phyloP scores from a whole-genome alignment of 2,329 filamentous ascomycete species.

The Arachnomyces sp. region DNA sequence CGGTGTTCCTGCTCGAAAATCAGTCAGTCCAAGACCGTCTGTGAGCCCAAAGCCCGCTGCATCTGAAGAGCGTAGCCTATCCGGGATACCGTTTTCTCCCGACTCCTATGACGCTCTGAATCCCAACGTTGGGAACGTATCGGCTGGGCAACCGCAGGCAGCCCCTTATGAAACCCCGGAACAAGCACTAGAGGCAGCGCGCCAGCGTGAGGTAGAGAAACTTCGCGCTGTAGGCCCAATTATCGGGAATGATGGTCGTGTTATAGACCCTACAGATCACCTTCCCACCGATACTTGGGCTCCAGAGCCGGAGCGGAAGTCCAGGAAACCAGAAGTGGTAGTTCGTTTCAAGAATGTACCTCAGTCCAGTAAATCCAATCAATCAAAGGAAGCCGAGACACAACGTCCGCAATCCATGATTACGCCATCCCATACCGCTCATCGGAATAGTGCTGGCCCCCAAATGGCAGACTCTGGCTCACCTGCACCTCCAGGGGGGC shows the following conservation, averaged over 20 bases:
- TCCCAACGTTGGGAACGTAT: conserved; percentile 34
- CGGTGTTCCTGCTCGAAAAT: conserved; percentile 47
- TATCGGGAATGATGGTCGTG: conserved; percentile 55
- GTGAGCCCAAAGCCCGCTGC: conserved; percentile 14
- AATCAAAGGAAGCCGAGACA: conserved; percentile 13
- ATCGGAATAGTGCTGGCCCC: conserved; percentile 20
- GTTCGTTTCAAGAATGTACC: conserved; percentile 39
- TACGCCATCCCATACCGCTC: conserved; percentile 21
- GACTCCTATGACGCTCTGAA: conserved; percentile 56
- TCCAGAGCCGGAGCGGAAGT: conserved; percentile 56
- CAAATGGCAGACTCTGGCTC: conserved; percentile 26
- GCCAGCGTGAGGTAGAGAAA: conserved; percentile 29
- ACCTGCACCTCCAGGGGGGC: conserved; percentile 11
- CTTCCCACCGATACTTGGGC: conserved; percentile 59
- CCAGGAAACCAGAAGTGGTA: conserved; percentile 41
- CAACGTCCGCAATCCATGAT: conserved; percentile 19
- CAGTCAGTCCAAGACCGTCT: conserved; percentile 50
- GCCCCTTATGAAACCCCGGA: conserved; percentile 32
- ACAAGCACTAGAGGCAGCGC: conserved; percentile 31
- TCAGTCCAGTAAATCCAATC: conserved; percentile 15
- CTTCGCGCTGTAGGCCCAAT: conserved; percentile 48
- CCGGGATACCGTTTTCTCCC: conserved; percentile 51
- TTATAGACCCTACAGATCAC: conserved; percentile 61
- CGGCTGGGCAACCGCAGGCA: conserved; percentile 24
- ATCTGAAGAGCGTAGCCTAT: conserved; percentile 30